Base-by-base conservation (phyloP, 2,329 filamentous ascomycete species). In the Aspergillus proliferans region DNA sequence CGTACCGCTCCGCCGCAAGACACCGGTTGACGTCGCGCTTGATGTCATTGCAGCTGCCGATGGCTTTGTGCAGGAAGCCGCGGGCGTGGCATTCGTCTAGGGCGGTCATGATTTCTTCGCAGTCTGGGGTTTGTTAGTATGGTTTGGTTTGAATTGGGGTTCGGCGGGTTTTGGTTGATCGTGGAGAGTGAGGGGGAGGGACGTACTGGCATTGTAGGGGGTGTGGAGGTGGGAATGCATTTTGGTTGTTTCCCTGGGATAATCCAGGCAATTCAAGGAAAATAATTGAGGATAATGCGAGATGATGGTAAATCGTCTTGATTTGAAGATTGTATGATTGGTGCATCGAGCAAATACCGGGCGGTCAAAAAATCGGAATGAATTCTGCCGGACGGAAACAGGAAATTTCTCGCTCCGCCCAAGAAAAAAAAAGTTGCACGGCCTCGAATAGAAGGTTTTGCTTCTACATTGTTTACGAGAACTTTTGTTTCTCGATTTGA, bases 191-290 rank as follows among this genome's bases (percentile, higher is more conserved):
- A 24, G 30, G 44, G 46, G 44, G 45, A 21, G 38, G 47, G 45
- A 46, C 73, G 40, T 80, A 95, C 92, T 91, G 59, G 82, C 78
- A 61, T 95, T 95, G 67, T 95, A 86, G 68, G 93, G 89, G 24
- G 89, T 95, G 67, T 97, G 91, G 2, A 98, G 76, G 75, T 96
- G 92, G 47, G 93, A 94, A 88, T 98, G 93, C 93, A 98, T 98
- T 41, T 61, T 81, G 68, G 26, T 2, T 1, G 9, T 30, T 30
- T 9, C 9, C 10, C 26, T 10, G 8, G 9, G 8, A 7, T 28
- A 28, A 7, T 53, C 58, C 38, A 48, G 22, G n/a, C 14, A 45
- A 19, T 19, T 22, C 18, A 48, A 22, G 10, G 28, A 6, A 39
- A 18, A 39, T 39, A 18, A 39, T 39, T 15, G n/a, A 39, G 36